Evolutionary conservation across 1,284 basidiomycete species (phyloP), one percentile per base, ranked within the genome.

Genomic region (Ceratobasidium papillatum): DNA sequence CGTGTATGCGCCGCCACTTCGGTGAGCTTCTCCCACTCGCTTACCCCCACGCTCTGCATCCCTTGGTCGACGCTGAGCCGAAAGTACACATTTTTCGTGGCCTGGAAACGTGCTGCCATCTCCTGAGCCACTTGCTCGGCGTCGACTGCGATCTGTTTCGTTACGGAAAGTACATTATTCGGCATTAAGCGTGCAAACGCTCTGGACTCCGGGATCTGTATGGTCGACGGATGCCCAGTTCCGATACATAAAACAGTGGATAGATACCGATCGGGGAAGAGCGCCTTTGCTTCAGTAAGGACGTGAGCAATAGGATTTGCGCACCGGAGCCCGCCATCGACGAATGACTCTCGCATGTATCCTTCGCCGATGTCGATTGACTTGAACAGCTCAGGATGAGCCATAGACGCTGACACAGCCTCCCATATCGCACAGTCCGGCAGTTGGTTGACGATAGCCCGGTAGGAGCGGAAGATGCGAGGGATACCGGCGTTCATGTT

Each of bases 361-460:
- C 25, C 52, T 3, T 56, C 19, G 14, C 47, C 47, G 52, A 56
- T 30, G 3, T 56, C 27, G 52, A 54, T 25, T 2, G 17, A 19
- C 9, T 54, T 54, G 51, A 54, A 54, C 3, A 54, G 51, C 3
- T 54, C 51, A 22, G 51, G 51, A 25, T 54, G 51, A 2, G 51
- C 51, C 51, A 54, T 54, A 3, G 17, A 19, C 51, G 51, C 51
- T 45, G n/a, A n/a, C n/a, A n/a, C n/a, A n/a, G 43, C 66, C n/a
- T 69, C 66, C 27, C 49, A 54, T 17, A 69, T 34, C 7, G 27
- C 54, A 38, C 61, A 63, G 27, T 63, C 61, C 3, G 43, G n/a
- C n/a, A n/a, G n/a, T n/a, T n/a, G n/a, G n/a, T n/a, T n/a, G n/a
- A n/a, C n/a, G n/a, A n/a, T n/a, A n/a, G n/a, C n/a, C n/a, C n/a